These are phyloP conservation scores for Phytophthora brassicae DNA, from an alignment of 352 stramenopile species.

Conservation along the genomic window DNA sequence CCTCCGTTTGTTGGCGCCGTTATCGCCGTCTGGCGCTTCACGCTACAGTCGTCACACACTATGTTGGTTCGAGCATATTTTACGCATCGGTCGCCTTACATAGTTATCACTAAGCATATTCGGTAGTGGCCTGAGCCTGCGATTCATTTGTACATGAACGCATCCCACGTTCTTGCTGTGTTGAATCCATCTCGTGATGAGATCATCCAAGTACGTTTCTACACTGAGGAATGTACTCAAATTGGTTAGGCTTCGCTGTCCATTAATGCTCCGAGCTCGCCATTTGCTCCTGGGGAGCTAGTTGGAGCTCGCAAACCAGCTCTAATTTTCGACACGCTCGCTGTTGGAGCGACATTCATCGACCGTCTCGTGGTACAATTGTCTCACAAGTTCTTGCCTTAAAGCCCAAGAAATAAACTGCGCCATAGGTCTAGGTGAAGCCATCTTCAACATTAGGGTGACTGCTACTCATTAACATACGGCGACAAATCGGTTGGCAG, in stretches of 20 bases:
- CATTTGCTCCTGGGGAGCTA: constrained; percentile 15
- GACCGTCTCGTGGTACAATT: constrained; percentile 23
- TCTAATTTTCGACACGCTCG: constrained; percentile 6
- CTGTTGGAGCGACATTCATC: constrained; percentile 32
- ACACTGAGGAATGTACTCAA: neutral
- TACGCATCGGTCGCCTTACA: neutral
- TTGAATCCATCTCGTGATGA: constrained; percentile 3
- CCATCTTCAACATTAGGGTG: constrained; percentile 16
- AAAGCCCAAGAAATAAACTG: constrained; percentile 44
- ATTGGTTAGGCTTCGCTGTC: constrained; percentile 7
- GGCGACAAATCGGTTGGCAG: constrained; percentile 27
- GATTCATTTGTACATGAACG: constrained; percentile 1
- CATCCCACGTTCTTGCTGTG: neutral
- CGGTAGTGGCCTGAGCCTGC: neutral
- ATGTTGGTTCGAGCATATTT: neutral
- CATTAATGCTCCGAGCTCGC: constrained; percentile 34
- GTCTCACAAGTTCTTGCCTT: neutral
- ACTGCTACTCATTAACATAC: constrained; percentile 14
- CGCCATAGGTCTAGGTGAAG: constrained; percentile 23
- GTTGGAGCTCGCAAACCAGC: neutral
- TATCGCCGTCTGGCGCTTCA: no score
- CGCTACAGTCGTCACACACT: no score
- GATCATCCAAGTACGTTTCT: constrained; percentile 16
- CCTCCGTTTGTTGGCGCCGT: no score
- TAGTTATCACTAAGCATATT: neutral